These are phyloP conservation scores for Euphrasia confusa DNA, from an alignment of 257 asterid species.

Conservation along the genomic window DNA sequence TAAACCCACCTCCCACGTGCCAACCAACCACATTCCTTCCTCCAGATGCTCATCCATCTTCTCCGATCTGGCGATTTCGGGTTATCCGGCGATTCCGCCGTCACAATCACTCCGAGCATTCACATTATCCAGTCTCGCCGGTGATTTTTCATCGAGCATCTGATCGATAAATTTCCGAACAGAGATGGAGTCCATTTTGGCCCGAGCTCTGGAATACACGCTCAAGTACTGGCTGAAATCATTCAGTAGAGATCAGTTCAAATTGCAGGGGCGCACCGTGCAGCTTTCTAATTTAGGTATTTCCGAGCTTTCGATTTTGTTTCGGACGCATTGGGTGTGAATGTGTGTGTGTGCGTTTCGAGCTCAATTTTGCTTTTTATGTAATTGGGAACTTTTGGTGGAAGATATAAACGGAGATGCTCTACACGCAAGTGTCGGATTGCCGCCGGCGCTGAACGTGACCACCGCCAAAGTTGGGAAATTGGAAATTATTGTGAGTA, in stretches of 20 bases:
- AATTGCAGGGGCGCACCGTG: slow-evolving; percentile 81
- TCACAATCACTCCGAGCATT: slow-evolving; percentile 11
- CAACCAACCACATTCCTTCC: slow-evolving; percentile 15
- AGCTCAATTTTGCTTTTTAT: slow-evolving; percentile 22
- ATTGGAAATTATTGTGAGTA: slow-evolving; percentile 84
- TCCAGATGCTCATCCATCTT: slow-evolving; percentile 24
- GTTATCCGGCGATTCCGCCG: slow-evolving; percentile 25
- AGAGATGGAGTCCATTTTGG: slow-evolving; percentile 84
- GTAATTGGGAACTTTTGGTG: slow-evolving; percentile 19
- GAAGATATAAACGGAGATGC: slow-evolving; percentile 93
- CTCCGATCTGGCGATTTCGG: slow-evolving; percentile 38
- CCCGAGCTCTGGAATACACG: slow-evolving; percentile 90
- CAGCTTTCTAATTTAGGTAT: slow-evolving; percentile 89
- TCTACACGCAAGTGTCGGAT: slow-evolving; percentile 90
- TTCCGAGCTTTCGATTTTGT: slow-evolving; percentile 18
- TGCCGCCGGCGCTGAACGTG: slow-evolving; percentile 91
- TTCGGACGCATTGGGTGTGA: slow-evolving; percentile 8
- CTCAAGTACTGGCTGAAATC: slow-evolving; percentile 95
- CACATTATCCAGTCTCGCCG: slow-evolving; percentile 12
- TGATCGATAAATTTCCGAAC: slow-evolving; percentile 22
- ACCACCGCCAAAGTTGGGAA: slow-evolving; percentile 87
- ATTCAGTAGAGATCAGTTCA: slow-evolving; percentile 91
- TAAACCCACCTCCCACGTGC: slow-evolving; percentile 46
- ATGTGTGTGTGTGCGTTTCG: slow-evolving; percentile 10
- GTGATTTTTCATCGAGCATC: slow-evolving; percentile 8